These are phyloP conservation scores for Fallopia convolvulus DNA, from an alignment of 148 eudicot genomes.

Conservation along the genomic window DNA sequence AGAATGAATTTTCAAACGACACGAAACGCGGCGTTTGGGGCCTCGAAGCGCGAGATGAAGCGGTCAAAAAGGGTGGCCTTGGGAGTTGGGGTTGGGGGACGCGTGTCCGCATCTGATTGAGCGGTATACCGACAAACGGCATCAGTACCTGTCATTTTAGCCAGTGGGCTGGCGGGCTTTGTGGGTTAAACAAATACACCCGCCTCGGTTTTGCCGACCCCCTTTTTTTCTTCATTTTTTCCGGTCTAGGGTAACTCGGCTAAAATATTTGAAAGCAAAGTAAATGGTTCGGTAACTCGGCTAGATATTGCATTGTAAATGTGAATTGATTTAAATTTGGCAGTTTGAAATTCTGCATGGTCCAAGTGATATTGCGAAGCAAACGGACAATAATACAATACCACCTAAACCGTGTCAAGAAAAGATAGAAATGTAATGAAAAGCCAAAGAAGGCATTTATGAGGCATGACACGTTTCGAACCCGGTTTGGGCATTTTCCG, in stretches of 20 bases:
- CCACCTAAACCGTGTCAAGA: not conserved
- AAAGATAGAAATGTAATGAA: not conserved
- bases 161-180: not conserved
- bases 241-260: not conserved
- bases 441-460: not conserved
- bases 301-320: too few species aligned
- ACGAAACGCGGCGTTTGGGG: not conserved
- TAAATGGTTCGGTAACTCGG: not conserved
- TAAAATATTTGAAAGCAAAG: too few species aligned
- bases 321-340: not conserved
- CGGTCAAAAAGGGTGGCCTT: not conserved
- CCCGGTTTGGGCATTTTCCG: not conserved
- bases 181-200: not conserved
- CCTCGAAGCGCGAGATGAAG: not conserved
- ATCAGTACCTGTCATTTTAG: conserved; percentile 5
- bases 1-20: not conserved
- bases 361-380: too few species aligned
- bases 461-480: not conserved
- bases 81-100: conserved; percentile 5
- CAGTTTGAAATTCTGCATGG: too few species aligned
- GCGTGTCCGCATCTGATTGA: not conserved
- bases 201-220: conserved; percentile 5
- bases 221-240: not conserved
- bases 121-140: not conserved
- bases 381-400: not conserved